Base-by-base conservation (phyloP, 148 eudicot genomes). In the Simmondsia chinensis region DNA sequence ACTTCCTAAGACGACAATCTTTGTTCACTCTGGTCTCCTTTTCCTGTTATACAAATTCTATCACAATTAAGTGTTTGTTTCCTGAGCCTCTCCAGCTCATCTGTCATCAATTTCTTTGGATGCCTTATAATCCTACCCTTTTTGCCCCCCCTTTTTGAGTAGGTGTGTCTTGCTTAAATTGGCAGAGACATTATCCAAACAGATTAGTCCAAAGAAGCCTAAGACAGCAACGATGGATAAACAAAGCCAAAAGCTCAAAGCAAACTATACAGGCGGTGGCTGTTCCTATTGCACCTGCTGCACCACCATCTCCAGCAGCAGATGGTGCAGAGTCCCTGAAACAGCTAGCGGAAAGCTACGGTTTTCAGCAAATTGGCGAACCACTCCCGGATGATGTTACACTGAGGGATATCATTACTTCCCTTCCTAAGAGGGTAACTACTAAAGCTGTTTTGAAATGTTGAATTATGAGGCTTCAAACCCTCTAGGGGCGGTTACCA, bases 331-430 rank as follows among this genome's bases (percentile, higher is more conserved):
- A 75, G 20, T 33, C 72, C 39, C 74, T 94, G 25, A 71, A 76
- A 52, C 68, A 76, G 33, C 43, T 89, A 37, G 69, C 71, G 32
- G 74, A 84, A 48, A 75, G 53, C 39, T 89, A 84, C 61, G 97
- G 95, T 28, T 89, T 89, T 50, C 73, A 75, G 56, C 77, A 89
- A 68, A 89, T 84, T 40, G 93, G 82, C 18, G 87, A 81, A 59
- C 82, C 84, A 24, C 87, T 89, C 36, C 87, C 95, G n/a, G 95
- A 76, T 6, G 68, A 70, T 57, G 65, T 89, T 28, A 84, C 87
- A 5, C 35, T 89, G 64, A 78, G 74, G 57, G 79, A 84, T 62
- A 67, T 89, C 25, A 33, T 81, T 36, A 71, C 66, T 12, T 69
- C 87, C 12, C 77, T 89, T 37, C 97, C 97, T 4, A 83, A 67